phyloP scores from a whole-genome alignment of 2,329 filamentous ascomycete genomes.

The Blastomyces parvus region DNA sequence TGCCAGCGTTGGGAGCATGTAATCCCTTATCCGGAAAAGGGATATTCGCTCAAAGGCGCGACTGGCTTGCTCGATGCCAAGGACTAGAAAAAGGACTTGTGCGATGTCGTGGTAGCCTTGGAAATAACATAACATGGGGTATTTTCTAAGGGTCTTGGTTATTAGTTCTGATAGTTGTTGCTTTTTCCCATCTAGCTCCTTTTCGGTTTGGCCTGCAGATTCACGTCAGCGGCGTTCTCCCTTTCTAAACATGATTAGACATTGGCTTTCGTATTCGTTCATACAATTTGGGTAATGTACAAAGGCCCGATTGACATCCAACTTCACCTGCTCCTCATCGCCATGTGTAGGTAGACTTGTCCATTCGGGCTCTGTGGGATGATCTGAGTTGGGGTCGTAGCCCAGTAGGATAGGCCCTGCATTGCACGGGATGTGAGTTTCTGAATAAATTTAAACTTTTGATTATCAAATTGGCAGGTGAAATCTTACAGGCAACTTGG shows the following conservation, averaged over 20 bases:
- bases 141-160: conserved; percentile 63
- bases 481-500: conserved; percentile 61
- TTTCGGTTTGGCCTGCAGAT: conserved; percentile 54
- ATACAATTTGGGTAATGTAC: conserved; percentile 84
- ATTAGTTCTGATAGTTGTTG: conserved; percentile 71
- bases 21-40: conserved; percentile 83
- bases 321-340: conserved; percentile 82
- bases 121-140: conserved; percentile 87
- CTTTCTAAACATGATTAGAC: not conserved
- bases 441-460: not conserved
- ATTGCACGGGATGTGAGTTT: conserved; percentile 14
- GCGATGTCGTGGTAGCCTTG: conserved; percentile 98
- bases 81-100: conserved; percentile 83
- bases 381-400: conserved; percentile 21
- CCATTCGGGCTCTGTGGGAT: conserved; percentile 32
- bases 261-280: conserved; percentile 19
- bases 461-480: not conserved
- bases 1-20: conserved; percentile 83
- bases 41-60: conserved; percentile 70
- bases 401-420: conserved; percentile 44
- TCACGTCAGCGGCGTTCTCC: conserved; percentile 16
- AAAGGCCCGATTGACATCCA: conserved; percentile 94
- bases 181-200: conserved; percentile 62
- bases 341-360: conserved; percentile 61
- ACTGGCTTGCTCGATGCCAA: conserved; percentile 54